Percentiles rank a stretch among this genome's conserved stretches.
Conservation (phyloP, 2,329 filamentous ascomycete species). For the Corinectria fuckeliana region DNA sequence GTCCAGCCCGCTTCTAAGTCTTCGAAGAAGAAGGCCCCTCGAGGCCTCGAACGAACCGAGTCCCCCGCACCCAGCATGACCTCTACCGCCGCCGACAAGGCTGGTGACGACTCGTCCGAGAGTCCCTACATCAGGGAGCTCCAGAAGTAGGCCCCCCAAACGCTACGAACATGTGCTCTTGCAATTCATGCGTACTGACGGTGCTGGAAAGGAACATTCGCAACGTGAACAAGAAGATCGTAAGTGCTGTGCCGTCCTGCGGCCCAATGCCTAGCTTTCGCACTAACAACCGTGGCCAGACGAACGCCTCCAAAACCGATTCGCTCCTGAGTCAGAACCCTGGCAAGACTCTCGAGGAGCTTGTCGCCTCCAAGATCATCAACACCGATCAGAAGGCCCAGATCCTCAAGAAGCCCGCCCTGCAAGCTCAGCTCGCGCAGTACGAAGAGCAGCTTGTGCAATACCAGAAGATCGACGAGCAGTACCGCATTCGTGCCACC, state of each 20-base stretch:
- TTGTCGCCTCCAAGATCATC: constrained; percentile 75
- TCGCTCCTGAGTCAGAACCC: constrained; percentile 71
- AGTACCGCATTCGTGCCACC: constrained; percentile 68
- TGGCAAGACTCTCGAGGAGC: constrained; percentile 73
- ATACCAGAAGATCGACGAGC: constrained; percentile 77
- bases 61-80: constrained; percentile 59
- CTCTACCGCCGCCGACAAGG: constrained; percentile 56
- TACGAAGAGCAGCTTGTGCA: constrained; percentile 76
- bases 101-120: constrained; percentile 67
- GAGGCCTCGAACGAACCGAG: constrained; percentile 57
- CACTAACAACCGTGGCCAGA: constrained; percentile 50
- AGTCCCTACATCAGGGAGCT: constrained; percentile 86
- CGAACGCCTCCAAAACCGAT: constrained; percentile 76
- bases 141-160: constrained; percentile 73
- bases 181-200: constrained; percentile 25
- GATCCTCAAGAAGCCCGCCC: constrained; percentile 76
- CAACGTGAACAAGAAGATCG: constrained; percentile 93
- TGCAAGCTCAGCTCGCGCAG: constrained; percentile 72
- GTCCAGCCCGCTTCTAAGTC: constrained; percentile 68
- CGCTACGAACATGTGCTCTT: neutral
- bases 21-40: constrained; percentile 70
- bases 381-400: constrained; percentile 82
- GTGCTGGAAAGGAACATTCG: constrained; percentile 74
- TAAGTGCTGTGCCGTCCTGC: constrained; percentile 54
- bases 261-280: constrained; percentile 14